Evolutionary conservation across 805 yeast species (phyloP), one percentile per base, ranked within the genome.

Genomic region (Starmera pachycereana): DNA sequence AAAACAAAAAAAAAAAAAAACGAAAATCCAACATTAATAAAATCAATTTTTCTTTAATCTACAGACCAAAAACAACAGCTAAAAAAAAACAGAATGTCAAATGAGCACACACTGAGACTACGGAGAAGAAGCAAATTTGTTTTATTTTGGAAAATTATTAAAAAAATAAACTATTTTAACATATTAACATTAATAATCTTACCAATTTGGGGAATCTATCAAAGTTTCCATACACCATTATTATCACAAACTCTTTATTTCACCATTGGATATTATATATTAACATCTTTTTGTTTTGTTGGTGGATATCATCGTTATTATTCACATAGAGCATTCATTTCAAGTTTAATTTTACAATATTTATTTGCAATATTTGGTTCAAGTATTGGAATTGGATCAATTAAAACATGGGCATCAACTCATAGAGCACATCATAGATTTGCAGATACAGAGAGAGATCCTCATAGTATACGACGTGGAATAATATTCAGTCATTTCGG

Each of bases 371-470:
- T 78, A 1, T 65, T 77, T 35, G 89, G 90, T 6, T 63, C 81
- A 13, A 81, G 85, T 48, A 76, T 80, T 8, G 95, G 88, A 3
- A 64, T 86, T 40, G 95, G 95, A 6, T 71, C 85, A 3, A 75
- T 79, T 11, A 69, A 79, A 52, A 72, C 81, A 73, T 87, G 95
- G 95, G 80, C 84, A 18, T 68, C 80, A 12, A 69, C 84, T 36
- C 97, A 89, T 65, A 68, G 95, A 44, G 88, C 92, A 4, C 97
- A 89, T 63, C 97, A 89, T 61, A 75, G 90, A 43, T 84, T 73
- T 58, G 80, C 92, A 34, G 96, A 89, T 55, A 81, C 94, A 0
- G 95, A 85, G 44, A 71, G 73, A 51, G 97, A 89, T 59, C 97
- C 97, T 1, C 87, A 85, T 61, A 78, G 78, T 53, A 80, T 83